Conservation (phyloP, 2,329 filamentous ascomycete genomes). For the Volutella citrinella region DNA sequence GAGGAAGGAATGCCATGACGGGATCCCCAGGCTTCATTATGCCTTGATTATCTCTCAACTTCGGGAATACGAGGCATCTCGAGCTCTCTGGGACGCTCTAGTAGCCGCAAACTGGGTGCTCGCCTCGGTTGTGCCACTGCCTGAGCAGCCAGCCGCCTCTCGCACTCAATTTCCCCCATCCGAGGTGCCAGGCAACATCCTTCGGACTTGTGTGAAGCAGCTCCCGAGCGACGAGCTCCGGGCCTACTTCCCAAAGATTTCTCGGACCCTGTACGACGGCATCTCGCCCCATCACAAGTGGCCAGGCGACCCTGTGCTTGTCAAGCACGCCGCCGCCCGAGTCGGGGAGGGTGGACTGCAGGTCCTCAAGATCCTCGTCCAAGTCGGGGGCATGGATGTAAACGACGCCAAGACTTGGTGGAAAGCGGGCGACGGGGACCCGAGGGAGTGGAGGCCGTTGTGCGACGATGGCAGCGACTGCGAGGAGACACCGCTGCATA, state of each 20-base stretch:
- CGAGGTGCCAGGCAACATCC: background rate
- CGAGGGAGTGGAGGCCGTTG: constrained; percentile 7
- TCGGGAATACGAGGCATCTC: background rate
- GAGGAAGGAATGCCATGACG: background rate
- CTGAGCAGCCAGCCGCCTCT: too few species aligned
- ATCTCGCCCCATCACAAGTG: constrained; percentile 8
- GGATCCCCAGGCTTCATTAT: background rate
- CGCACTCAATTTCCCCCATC: background rate
- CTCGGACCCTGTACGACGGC: constrained; percentile 4
- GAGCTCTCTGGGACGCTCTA: constrained; percentile 1
- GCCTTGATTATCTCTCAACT: background rate
- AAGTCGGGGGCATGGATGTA: constrained; percentile 10
- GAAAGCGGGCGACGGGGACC: constrained; percentile 8
- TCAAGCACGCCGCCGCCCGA: constrained; percentile 6
- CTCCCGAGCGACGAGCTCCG: constrained; percentile 4
- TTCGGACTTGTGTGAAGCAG: background rate
- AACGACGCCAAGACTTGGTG: constrained; percentile 7
- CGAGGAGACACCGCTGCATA: constrained; percentile 6
- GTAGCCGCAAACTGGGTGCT: background rate
- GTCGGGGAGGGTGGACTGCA: constrained; percentile 1
- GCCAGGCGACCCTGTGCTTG: constrained; percentile 3
- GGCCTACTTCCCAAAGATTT: constrained; percentile 4
- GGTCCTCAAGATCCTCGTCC: constrained; percentile 6
- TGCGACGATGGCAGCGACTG: constrained; percentile 7
- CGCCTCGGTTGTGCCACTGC: too few species aligned